Conservation (phyloP, 2,329 filamentous ascomycete genomes). For the Fusarium nygamai region DNA sequence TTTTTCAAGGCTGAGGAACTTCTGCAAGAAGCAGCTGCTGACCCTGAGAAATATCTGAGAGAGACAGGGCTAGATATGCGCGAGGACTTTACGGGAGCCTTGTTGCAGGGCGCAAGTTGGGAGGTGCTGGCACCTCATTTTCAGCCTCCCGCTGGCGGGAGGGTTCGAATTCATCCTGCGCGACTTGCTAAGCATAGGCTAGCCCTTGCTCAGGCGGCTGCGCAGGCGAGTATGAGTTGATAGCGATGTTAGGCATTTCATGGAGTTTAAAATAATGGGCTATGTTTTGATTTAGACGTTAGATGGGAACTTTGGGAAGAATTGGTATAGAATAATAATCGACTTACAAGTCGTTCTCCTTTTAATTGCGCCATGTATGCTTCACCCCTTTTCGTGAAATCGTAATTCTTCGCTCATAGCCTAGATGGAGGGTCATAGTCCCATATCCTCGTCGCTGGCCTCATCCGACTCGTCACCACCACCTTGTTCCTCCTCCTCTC, state of each 20-base stretch:
- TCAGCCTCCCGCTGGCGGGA: conserved; percentile 22
- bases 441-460: conserved; percentile 64
- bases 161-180: conserved; percentile 28
- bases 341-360: conserved; percentile 27
- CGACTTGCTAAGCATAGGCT: conserved; percentile 28
- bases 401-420: neutral
- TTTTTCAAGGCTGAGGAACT: conserved; percentile 29
- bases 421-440: conserved; percentile 44
- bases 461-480: conserved; percentile 71
- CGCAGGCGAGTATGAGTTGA: neutral
- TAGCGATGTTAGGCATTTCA: neutral
- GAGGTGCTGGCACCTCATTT: conserved; percentile 7
- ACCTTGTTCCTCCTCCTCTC: conserved; percentile 78
- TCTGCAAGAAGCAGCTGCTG: neutral
- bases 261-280: neutral
- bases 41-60: conserved; percentile 1
- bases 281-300: conserved; percentile 11
- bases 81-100: conserved; percentile 1
- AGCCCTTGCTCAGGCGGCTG: neutral
- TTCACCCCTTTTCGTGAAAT: neutral
- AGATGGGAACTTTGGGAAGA: neutral
- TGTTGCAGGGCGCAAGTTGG: conserved; percentile 3
- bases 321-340: neutral
- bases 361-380: neutral
- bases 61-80: conserved; percentile 10